phyloP scores from a whole-genome alignment of 495 filamentous ascomycete genomes.

The Podospora anserina region DNA sequence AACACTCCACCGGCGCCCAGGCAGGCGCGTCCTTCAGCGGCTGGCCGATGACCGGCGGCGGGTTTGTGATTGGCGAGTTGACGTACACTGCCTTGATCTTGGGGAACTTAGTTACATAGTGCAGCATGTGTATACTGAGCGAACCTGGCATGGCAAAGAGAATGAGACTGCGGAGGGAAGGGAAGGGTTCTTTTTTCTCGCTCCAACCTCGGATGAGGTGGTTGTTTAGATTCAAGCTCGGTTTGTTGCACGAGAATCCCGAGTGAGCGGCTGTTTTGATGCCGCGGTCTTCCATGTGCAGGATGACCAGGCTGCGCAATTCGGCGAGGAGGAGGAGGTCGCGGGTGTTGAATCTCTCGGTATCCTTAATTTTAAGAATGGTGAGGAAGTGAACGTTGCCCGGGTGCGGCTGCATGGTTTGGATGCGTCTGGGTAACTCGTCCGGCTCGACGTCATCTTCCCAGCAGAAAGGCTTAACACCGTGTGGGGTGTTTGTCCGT shows the following conservation, averaged over 20 bases:
- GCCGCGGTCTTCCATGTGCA: not conserved
- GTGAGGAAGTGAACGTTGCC: not conserved
- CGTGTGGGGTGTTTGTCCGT: not conserved
- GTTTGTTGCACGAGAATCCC: not conserved
- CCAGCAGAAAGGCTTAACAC: not conserved
- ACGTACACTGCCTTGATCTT: not conserved
- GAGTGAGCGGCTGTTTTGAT: not conserved
- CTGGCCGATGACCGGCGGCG: not conserved
- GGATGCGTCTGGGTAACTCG: not conserved
- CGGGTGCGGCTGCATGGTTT: not conserved
- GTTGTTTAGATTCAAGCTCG: not conserved
- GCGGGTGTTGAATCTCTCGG: not conserved
- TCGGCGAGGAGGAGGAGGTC: not conserved
- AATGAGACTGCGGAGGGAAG: not conserved
- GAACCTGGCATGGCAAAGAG: not conserved
- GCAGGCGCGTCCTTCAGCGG: not conserved
- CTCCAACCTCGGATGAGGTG: not conserved
- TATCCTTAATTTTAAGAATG: not conserved
- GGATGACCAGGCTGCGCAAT: not conserved
- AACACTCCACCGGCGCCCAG: not conserved
- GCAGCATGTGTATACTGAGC: not conserved
- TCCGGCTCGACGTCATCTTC: not conserved
- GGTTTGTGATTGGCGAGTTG: not conserved
- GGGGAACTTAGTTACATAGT: not conserved
- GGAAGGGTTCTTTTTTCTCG: not conserved